Conservation (phyloP, 345 rosid genomes). For the Brassica nigra region DNA sequence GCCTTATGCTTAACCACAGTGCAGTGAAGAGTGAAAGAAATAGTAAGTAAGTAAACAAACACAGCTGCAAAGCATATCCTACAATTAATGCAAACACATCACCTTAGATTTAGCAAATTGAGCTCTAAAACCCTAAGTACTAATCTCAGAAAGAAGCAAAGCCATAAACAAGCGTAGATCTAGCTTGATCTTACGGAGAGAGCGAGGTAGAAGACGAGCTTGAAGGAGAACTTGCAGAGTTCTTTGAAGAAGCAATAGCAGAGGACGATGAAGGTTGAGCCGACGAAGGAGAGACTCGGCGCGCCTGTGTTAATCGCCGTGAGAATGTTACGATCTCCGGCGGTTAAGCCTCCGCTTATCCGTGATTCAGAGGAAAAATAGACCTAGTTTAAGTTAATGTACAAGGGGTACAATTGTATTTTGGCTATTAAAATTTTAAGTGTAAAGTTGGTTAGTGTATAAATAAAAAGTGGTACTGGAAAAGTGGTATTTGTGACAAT, state of each 20-base stretch:
- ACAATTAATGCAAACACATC: slow-evolving; percentile 42
- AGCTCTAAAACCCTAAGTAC: neutral
- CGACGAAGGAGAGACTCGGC: slow-evolving; percentile 76
- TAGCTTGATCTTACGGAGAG: slow-evolving; percentile 53
- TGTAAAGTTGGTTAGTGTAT: no score
- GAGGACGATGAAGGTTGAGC: slow-evolving; percentile 87
- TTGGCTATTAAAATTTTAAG: no score
- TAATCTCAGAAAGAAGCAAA: neutral
- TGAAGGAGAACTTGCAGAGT: slow-evolving; percentile 94
- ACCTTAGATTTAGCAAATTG: neutral
- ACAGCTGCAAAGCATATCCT: neutral
- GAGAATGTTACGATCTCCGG: slow-evolving; percentile 57
- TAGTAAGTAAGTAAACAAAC: slow-evolving; percentile 30
- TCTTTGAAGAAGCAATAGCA: slow-evolving; percentile 89
- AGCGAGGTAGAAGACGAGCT: slow-evolving; percentile 95
- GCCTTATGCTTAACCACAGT: slow-evolving; percentile 89
- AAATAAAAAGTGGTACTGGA: no score
- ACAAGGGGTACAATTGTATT: no score
- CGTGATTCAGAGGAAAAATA: neutral
- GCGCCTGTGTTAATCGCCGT: slow-evolving; percentile 67
- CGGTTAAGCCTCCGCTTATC: slow-evolving; percentile 48
- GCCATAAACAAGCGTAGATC: neutral
- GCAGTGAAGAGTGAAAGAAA: slow-evolving; percentile 94
- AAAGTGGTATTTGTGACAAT: no score
- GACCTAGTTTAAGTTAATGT: no score